These are phyloP conservation scores for Nepenthes mirabilis DNA, from an alignment of 148 eudicot species.

Conservation along the genomic window DNA sequence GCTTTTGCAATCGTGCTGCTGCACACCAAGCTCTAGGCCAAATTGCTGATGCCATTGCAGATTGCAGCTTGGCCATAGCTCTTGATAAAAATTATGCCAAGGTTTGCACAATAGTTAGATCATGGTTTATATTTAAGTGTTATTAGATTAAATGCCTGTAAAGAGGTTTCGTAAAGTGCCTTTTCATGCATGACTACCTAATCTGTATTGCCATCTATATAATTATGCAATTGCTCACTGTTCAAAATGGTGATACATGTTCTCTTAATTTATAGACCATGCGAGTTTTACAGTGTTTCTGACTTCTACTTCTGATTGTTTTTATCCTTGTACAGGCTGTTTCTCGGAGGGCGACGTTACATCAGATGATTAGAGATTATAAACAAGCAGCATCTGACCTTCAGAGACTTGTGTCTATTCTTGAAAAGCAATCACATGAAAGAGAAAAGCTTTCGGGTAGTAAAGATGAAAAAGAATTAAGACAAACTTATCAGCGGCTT, in stretches of 20 bases:
- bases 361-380: slow-evolving; percentile 81
- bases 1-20: slow-evolving; percentile 92
- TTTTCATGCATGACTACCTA: too few species aligned
- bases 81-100: slow-evolving; percentile 63
- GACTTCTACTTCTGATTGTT: background rate
- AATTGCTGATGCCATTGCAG: slow-evolving; percentile 82
- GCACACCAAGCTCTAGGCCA: slow-evolving; percentile 73
- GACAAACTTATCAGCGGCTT: slow-evolving; percentile 46
- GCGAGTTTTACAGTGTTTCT: background rate
- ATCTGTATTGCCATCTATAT: too few species aligned
- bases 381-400: slow-evolving; percentile 63
- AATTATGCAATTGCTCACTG: too few species aligned
- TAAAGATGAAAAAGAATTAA: slow-evolving; percentile 48
- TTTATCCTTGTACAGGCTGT: slow-evolving; percentile 43
- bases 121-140: background rate
- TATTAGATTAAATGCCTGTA: too few species aligned
- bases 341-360: slow-evolving; percentile 72
- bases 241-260: too few species aligned
- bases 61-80: slow-evolving; percentile 87
- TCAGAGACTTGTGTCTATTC: slow-evolving; percentile 46
- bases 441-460: slow-evolving; percentile 34
- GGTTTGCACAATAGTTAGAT: slow-evolving; percentile 24
- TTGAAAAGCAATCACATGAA: slow-evolving; percentile 37
- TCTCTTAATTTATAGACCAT: background rate
- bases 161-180: too few species aligned